Evolutionary conservation across 2,329 filamentous ascomycete species (phyloP), one percentile per base, ranked within the genome.

Genomic region (Helotiales sp.): DNA sequence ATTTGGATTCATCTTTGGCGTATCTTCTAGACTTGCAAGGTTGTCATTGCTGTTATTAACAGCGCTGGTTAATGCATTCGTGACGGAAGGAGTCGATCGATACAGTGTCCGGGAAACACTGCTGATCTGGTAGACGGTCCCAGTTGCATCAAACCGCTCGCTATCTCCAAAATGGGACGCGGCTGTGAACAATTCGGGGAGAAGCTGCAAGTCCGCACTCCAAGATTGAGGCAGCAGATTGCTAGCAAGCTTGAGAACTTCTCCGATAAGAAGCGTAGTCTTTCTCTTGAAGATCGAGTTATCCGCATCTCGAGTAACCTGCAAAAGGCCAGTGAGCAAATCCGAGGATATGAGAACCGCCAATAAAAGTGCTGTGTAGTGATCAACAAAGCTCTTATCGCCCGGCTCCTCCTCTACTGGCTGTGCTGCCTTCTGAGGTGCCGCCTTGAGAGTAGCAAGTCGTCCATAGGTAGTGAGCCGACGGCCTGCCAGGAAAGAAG

Each of bases 51-150:
- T 83, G 10, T 71, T 74, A 6, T 75, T 75, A 47, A 67, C 69
- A 20, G 70, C 59, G 50, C 65, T 75, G 17, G 70, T 69, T 24
- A 75, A 71, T 30, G 72, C 66, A 30, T 68, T 71, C 11, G 68
- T 64, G 34, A 71, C 59, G 20, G 85, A 82, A 1, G 86, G 85
- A 6, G 88, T 87, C 57, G 93, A 96, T 65, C 93, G 87, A 76
- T 96, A 96, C 15, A 99, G 82, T 0, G 94, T 98, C 70, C 93
- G 89, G 78, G 95, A 99, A 72, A 99, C 93, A 77, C 95, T 97
- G 80, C 97, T 97, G 63, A 99, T 97, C 77, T 98, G 96, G 75
- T 98, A 99, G 13, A 99, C 93, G 20, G 96, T 96, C 7, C 93
- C 90, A 7, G 93, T 94, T 6, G 95, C 93, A 65, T 91, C 84